Percentiles rank a stretch among this genome's conserved stretches.
phyloP scores from a whole-genome alignment of 1,139 yeast species.

The Pichia sp. region DNA sequence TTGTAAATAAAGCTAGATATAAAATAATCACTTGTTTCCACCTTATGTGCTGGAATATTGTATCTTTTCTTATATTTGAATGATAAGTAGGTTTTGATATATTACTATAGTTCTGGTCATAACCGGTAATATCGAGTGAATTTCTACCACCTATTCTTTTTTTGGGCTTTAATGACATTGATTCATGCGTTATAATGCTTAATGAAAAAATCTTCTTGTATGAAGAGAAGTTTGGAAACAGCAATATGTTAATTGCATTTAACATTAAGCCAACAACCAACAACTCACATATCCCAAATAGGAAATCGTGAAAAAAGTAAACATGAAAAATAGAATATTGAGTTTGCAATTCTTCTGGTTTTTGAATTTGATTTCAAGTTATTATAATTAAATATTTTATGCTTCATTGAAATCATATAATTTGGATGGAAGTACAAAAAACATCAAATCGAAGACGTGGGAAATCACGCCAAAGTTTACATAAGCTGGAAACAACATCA shows the following conservation, averaged over 20 bases:
- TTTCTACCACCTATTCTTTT: neutral
- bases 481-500: neutral
- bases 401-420: no score
- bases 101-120: neutral
- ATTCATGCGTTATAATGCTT: neutral
- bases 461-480: neutral
- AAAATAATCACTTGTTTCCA: slow-evolving; percentile 23
- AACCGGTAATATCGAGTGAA: slow-evolving; percentile 2
- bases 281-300: no score
- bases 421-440: no score
- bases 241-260: no score
- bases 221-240: no score
- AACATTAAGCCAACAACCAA: no score
- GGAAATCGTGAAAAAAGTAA: no score
- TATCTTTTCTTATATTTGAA: neutral
- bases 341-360: no score
- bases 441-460: neutral
- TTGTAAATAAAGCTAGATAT: slow-evolving; percentile 39
- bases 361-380: no score
- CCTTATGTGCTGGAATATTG: slow-evolving; percentile 10
- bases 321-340: no score
- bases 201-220: neutral
- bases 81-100: no score
- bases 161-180: slow-evolving; percentile 9
- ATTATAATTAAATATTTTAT: no score